These are phyloP conservation scores for Xylaria acuta DNA, from an alignment of 495 filamentous ascomycete genomes.

Conservation along the genomic window DNA sequence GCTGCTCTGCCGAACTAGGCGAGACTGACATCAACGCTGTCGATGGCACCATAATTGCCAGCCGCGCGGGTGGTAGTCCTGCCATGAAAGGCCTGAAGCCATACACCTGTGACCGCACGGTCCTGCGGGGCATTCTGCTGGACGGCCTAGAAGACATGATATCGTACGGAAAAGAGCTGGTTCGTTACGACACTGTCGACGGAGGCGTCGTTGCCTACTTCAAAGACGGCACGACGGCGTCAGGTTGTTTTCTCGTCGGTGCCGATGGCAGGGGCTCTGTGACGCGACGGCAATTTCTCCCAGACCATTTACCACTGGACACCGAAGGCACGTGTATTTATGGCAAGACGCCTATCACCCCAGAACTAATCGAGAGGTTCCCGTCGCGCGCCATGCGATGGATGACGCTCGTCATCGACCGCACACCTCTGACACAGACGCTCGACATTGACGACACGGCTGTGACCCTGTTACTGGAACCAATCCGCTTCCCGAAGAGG, in stretches of 20 bases:
- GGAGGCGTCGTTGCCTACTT: slow-evolving; percentile 37
- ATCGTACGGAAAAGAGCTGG: background rate
- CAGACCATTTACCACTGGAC: slow-evolving; percentile 4
- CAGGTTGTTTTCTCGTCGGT: slow-evolving; percentile 14
- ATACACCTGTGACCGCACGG: slow-evolving; percentile 63
- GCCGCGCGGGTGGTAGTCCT: slow-evolving; percentile 58
- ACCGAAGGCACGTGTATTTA: slow-evolving; percentile 10
- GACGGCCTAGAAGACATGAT: slow-evolving; percentile 41
- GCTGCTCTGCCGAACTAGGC: slow-evolving; percentile 7
- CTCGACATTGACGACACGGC: slow-evolving; percentile 11
- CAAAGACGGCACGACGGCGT: slow-evolving; percentile 36
- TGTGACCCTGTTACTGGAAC: slow-evolving; percentile 1
- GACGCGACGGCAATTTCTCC: background rate
- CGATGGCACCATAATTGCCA: slow-evolving; percentile 33
- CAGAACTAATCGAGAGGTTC: background rate
- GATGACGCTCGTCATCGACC: slow-evolving; percentile 10
- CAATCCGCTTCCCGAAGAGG: background rate
- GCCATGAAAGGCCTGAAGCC: slow-evolving; percentile 54
- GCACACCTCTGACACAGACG: slow-evolving; percentile 10
- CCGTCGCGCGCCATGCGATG: slow-evolving; percentile 8
- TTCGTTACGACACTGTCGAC: slow-evolving; percentile 19
- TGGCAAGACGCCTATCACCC: slow-evolving; percentile 10
- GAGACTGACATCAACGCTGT: slow-evolving; percentile 7
- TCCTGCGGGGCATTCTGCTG: slow-evolving; percentile 57
- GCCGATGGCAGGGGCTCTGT: slow-evolving; percentile 4